A percentile compares a stretch with the other conserved stretches of the same genome.
Conservation (phyloP, 2,329 filamentous ascomycete species). For the Penicillium sp. region DNA sequence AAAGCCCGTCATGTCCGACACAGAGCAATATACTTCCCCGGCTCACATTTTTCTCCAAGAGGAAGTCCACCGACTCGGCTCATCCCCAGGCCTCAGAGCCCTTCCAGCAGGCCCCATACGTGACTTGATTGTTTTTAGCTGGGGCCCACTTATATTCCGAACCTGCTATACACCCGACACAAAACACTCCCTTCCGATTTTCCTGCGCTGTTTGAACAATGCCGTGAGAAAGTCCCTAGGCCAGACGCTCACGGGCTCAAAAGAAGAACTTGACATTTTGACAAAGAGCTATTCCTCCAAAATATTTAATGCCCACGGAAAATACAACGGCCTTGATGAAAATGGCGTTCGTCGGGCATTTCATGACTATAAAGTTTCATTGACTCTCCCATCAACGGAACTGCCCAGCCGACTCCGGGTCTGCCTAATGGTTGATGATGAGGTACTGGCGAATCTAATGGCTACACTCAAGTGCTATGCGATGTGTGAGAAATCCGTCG, state of each 20-base stretch:
- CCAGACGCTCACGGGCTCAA: constrained; percentile 20
- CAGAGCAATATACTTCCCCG: constrained; percentile 14
- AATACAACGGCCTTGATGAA: constrained; percentile 17
- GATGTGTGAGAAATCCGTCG: constrained; percentile 9
- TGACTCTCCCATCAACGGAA: constrained; percentile 26
- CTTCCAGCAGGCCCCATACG: constrained; percentile 27
- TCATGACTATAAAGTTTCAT: constrained; percentile 29
- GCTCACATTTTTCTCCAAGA: constrained; percentile 27
- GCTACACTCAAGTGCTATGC: constrained; percentile 12
- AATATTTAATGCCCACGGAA: constrained; percentile 21
- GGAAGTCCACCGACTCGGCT: constrained; percentile 28
- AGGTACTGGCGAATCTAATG: constrained; percentile 20
- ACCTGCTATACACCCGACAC: constrained; percentile 29
- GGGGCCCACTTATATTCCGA: constrained; percentile 31
- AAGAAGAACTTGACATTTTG: constrained; percentile 18
- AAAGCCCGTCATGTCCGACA: constrained; percentile 4
- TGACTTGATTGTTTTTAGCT: constrained; percentile 30
- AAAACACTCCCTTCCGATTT: constrained; percentile 54
- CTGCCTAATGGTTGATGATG: constrained; percentile 31
- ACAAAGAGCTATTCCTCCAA: constrained; percentile 28
- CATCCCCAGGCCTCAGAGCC: constrained; percentile 26
- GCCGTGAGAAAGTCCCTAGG: constrained; percentile 46
- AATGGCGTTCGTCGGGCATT: constrained; percentile 24
- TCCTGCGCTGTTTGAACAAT: constrained; percentile 56
- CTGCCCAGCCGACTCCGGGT: constrained; percentile 27